Percentiles rank a stretch among this genome's conserved stretches.
phyloP scores from a whole-genome alignment of 352 stramenopile species.

The Globisporangium carolinianum region DNA sequence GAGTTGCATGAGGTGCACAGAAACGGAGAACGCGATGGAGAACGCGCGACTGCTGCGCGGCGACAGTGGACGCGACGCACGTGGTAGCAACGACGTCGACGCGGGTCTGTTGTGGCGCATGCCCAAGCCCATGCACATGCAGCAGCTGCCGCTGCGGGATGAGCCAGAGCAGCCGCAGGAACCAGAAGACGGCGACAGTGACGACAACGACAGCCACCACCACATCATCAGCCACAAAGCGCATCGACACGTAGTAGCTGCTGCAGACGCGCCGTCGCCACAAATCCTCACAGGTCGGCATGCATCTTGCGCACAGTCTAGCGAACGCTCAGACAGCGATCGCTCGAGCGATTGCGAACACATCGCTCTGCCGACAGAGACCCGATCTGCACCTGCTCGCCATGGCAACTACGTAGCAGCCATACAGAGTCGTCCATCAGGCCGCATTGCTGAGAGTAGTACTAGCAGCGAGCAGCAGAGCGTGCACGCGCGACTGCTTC shows the following conservation, averaged over 20 bases:
- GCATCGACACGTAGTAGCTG: background rate
- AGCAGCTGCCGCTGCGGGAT: background rate
- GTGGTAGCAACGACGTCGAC: too few relatives aligned
- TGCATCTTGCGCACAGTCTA: too few relatives aligned
- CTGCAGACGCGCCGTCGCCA: too few relatives aligned
- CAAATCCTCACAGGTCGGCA: too few relatives aligned
- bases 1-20: too few relatives aligned
- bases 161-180: conserved; percentile 2
- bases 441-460: too few relatives aligned
- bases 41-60: too few relatives aligned
- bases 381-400: conserved; percentile 5
- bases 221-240: background rate
- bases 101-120: too few relatives aligned
- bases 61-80: too few relatives aligned
- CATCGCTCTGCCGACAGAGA: background rate
- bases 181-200: conserved; percentile 1
- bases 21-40: too few relatives aligned
- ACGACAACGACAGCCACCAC: background rate
- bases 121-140: too few relatives aligned
- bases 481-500: conserved; percentile 7
- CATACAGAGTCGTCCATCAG: background rate
- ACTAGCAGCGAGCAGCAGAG: background rate
- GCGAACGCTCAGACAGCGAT: background rate
- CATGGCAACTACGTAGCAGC: conserved; percentile 3
- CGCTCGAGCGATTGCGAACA: background rate